These are phyloP conservation scores for Penicillium odoratum DNA, from an alignment of 495 filamentous ascomycete species.

Conservation along the genomic window DNA sequence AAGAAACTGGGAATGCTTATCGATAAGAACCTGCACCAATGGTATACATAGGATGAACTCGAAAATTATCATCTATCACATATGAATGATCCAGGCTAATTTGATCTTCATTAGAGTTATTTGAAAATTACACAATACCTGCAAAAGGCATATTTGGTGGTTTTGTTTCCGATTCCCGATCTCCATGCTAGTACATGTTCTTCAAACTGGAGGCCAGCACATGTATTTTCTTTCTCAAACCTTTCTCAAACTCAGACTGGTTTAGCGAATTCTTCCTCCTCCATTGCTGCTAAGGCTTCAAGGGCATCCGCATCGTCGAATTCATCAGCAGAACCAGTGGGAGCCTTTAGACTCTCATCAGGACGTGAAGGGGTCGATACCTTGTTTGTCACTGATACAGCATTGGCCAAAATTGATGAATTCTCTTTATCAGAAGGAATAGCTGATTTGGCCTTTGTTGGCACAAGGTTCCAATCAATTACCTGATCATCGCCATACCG, in stretches of 20 bases:
- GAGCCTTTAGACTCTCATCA: conserved; percentile 9
- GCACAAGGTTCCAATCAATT: conserved; percentile 82
- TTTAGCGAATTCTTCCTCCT: conserved; percentile 8
- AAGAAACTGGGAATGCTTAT: conserved; percentile 11
- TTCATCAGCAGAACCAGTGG: conserved; percentile 9
- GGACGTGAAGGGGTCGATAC: conserved; percentile 1
- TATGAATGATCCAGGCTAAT: background rate
- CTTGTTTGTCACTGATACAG: conserved; percentile 1
- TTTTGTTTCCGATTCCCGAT: background rate
- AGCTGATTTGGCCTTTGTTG: conserved; percentile 21
- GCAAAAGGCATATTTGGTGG: too few species aligned
- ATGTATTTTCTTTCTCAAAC: background rate
- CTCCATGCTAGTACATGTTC: too few species aligned
- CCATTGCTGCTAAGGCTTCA: conserved; percentile 39
- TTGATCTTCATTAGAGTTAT: background rate
- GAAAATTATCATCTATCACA: background rate
- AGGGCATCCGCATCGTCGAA: conserved; percentile 43
- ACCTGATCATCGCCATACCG: conserved; percentile 75
- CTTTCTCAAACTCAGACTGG: too few species aligned
- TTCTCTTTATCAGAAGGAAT: conserved; percentile 25
- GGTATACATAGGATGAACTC: background rate
- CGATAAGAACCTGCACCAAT: conserved; percentile 14
- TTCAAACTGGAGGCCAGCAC: too few species aligned
- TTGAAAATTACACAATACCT: background rate
- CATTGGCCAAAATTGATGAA: conserved; percentile 12